These are phyloP conservation scores for Hypoxylon intermedium DNA, from an alignment of 495 filamentous ascomycete genomes.

Conservation along the genomic window DNA sequence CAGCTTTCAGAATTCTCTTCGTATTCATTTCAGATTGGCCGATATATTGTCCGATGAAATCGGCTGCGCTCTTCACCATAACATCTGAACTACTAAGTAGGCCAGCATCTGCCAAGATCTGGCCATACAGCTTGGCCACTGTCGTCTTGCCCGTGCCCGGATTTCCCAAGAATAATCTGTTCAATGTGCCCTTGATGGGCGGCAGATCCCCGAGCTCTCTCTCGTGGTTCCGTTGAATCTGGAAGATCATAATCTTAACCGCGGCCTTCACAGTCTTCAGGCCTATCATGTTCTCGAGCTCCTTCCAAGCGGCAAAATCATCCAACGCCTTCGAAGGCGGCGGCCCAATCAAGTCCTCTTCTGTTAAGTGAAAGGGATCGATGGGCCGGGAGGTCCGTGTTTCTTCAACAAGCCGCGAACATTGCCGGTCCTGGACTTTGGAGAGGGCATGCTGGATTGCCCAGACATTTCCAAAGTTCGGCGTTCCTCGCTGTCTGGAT, in stretches of 20 bases:
- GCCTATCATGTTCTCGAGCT: conserved; percentile 63
- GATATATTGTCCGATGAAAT: conserved; percentile 69
- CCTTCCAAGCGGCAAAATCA: conserved; percentile 58
- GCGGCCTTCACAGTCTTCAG: conserved; percentile 64
- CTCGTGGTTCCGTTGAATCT: conserved; percentile 63
- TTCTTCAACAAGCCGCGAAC: too few relatives aligned
- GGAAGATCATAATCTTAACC: conserved; percentile 56
- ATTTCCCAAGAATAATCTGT: conserved; percentile 70
- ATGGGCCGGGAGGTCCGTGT: too few relatives aligned
- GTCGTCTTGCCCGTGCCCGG: conserved; percentile 80
- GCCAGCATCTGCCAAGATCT: conserved; percentile 65
- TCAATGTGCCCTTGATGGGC: conserved; percentile 61
- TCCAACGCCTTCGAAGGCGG: conserved; percentile 10
- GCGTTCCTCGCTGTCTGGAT: too few relatives aligned
- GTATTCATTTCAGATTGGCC: conserved; percentile 73
- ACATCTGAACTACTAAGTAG: conserved; percentile 44
- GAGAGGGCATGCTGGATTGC: too few relatives aligned
- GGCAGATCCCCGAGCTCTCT: conserved; percentile 64
- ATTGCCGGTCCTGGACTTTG: too few relatives aligned
- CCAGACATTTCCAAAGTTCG: too few relatives aligned
- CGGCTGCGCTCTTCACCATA: conserved; percentile 61
- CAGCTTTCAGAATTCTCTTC: conserved; percentile 67
- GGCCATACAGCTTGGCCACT: conserved; percentile 72
- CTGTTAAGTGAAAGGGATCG: too few relatives aligned
- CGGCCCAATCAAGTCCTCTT: too few relatives aligned